These are phyloP conservation scores for Trebouxiophyceae sp. DNA, from an alignment of 163 green algal genomes.

Conservation along the genomic window DNA sequence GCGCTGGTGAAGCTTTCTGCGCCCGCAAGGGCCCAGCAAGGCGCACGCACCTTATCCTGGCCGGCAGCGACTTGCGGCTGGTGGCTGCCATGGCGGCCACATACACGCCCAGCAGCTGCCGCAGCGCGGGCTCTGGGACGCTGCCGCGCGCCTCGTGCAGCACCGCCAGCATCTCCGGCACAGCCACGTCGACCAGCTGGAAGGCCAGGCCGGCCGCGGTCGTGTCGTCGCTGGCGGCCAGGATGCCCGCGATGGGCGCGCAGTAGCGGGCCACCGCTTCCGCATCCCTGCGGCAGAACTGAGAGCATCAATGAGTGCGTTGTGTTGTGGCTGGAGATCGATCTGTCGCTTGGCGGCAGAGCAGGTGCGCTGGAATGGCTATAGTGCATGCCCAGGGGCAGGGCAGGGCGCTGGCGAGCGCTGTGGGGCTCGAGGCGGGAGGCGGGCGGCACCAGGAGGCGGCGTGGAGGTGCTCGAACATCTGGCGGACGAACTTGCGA, in stretches of 20 bases:
- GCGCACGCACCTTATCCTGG: neutral
- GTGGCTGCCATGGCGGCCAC: neutral
- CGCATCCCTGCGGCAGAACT: neutral
- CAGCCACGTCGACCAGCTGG: constrained; percentile 62
- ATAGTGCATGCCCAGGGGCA: no score
- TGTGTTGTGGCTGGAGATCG: no score
- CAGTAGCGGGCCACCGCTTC: neutral
- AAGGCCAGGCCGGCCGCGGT: constrained; percentile 51
- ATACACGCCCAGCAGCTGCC: neutral
- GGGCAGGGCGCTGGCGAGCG: no score
- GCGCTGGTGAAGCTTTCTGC: no score
- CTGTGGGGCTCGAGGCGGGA: no score
- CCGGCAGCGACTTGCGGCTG: neutral
- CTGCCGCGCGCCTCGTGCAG: neutral
- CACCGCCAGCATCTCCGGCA: constrained; percentile 46
- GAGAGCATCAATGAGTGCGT: no score
- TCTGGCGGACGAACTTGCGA: constrained; percentile 50
- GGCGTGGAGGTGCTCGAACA: constrained; percentile 20
- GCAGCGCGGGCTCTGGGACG: neutral
- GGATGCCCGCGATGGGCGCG: neutral
- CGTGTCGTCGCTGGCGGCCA: constrained; percentile 11
- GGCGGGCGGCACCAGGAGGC: no score
- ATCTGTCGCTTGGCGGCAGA: no score
- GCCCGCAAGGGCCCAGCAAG: no score
- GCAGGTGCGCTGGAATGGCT: no score